Percentiles rank a stretch among this genome's conserved stretches.
Conservation (phyloP, 345 rosid species). For the Excoecaria cochinchinensis region DNA sequence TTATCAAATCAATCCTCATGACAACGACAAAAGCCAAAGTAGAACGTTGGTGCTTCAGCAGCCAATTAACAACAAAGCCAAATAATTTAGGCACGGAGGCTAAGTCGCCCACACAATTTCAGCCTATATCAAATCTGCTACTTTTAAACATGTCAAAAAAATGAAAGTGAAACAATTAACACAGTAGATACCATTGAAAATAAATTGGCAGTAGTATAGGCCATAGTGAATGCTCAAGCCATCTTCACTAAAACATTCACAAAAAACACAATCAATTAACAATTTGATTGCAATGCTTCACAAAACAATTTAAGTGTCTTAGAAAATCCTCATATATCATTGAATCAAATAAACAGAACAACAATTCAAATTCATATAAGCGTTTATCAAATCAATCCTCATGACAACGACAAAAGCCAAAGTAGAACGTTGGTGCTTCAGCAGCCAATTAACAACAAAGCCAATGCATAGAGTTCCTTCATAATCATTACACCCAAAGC, state of each 20-base stretch:
- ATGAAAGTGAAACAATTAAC: background rate
- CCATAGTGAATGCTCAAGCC: background rate
- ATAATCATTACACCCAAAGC: too few species aligned
- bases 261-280: background rate
- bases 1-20: background rate
- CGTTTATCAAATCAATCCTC: background rate
- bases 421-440: background rate
- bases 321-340: background rate
- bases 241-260: background rate
- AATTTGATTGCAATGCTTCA: background rate
- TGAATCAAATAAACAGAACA: background rate
- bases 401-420: background rate
- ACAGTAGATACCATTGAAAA: background rate
- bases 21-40: background rate
- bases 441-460: background rate
- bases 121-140: background rate
- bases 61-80: background rate
- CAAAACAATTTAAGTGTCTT: background rate
- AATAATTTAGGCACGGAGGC: background rate
- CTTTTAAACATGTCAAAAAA: background rate
- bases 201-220: background rate
- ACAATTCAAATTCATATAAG: conserved; percentile 3
- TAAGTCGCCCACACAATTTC: background rate
- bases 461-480: too few species aligned
- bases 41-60: background rate